Conservation (phyloP, 2,329 filamentous ascomycete species). For the Phialocephala subalpina region DNA sequence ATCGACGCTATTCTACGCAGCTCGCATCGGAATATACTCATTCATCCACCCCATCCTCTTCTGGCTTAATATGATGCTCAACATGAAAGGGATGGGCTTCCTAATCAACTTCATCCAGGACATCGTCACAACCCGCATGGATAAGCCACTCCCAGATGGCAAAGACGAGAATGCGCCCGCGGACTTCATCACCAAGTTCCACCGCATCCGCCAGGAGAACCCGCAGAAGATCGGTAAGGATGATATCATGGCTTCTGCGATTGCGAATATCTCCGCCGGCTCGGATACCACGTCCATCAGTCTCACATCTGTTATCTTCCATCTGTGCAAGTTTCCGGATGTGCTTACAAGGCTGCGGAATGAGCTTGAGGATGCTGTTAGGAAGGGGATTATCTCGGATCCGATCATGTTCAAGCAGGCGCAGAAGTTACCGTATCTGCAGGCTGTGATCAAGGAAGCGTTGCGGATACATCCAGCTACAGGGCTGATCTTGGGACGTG, state of each 20-base stretch:
- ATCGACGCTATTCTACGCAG: no score
- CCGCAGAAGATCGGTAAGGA: conserved; percentile 2
- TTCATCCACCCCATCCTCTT: no score
- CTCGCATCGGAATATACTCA: no score
- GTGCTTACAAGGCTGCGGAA: conserved; percentile 36
- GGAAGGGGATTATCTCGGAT: conserved; percentile 25
- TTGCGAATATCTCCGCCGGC: conserved; percentile 40
- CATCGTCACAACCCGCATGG: no score
- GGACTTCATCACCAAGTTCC: no score
- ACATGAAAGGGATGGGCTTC: no score
- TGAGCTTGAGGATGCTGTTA: conserved; percentile 41
- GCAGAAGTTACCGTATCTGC: conserved; percentile 56
- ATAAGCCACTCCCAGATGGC: no score
- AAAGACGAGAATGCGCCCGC: conserved; percentile 8
- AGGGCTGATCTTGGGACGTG: conserved; percentile 56
- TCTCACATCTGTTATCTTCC: conserved; percentile 52
- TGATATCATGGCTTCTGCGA: not conserved
- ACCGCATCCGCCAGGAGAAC: no score
- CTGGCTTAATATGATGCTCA: no score
- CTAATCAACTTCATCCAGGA: no score
- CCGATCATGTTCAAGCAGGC: conserved; percentile 39
- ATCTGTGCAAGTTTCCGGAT: conserved; percentile 47
- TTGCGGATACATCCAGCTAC: conserved; percentile 50
- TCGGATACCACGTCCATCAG: conserved; percentile 57
- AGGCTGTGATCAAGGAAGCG: conserved; percentile 60